phyloP scores from a whole-genome alignment of 2,329 filamentous ascomycete species.

The Claviceps purpurea region DNA sequence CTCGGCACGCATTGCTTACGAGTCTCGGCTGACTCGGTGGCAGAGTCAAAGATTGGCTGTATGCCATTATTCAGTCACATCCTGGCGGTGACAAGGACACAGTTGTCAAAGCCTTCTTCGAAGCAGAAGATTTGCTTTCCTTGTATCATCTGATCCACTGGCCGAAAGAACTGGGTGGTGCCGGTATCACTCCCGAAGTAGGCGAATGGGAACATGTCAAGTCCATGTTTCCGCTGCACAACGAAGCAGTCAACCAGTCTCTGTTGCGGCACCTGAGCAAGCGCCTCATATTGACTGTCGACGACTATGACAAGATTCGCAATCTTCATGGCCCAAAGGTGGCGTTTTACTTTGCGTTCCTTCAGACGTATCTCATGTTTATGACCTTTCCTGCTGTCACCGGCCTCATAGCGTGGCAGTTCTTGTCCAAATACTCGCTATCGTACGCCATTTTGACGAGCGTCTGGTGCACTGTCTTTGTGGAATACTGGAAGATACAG shows the following conservation, averaged over 20 bases:
- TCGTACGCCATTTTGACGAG: constrained; percentile 53
- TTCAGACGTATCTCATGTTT: constrained; percentile 62
- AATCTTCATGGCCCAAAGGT: constrained; percentile 48
- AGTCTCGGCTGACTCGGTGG: background rate
- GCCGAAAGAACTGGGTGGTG: constrained; percentile 44
- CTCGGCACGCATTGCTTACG: background rate
- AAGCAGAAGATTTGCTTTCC: constrained; percentile 57
- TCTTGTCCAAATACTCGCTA: constrained; percentile 57
- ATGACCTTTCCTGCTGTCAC: constrained; percentile 55
- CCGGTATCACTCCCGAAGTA: constrained; percentile 43
- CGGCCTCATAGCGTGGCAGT: constrained; percentile 54
- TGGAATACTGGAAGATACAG: constrained; percentile 70
- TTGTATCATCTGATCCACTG: constrained; percentile 55
- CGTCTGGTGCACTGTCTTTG: constrained; percentile 59
- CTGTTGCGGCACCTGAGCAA: constrained; percentile 44
- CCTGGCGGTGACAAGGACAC: constrained; percentile 42
- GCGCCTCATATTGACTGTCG: constrained; percentile 33
- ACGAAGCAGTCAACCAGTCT: constrained; percentile 40
- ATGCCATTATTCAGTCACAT: constrained; percentile 51
- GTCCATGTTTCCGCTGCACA: constrained; percentile 49
- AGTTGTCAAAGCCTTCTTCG: constrained; percentile 34
- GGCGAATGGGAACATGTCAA: constrained; percentile 49
- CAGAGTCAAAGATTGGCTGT: constrained; percentile 64
- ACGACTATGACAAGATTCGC: constrained; percentile 45
- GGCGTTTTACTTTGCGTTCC: constrained; percentile 74